Evolutionary conservation across 1,139 yeast genomes (phyloP).

Genomic region (Yueomyces sp.): DNA sequence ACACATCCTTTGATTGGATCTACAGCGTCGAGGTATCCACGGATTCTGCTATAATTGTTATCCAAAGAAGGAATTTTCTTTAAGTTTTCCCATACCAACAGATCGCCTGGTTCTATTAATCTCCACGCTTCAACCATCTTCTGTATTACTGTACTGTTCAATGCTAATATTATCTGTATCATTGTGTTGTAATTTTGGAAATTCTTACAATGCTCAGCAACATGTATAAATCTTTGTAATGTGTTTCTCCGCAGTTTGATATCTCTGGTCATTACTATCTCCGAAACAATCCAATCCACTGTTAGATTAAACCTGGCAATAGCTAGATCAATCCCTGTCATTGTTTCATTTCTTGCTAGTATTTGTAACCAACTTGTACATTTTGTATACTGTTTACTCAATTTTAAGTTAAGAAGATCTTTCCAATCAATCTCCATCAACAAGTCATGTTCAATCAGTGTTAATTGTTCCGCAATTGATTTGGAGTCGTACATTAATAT

Average conservation of each 20-base stretch:
- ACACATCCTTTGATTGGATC: constrained; percentile 71
- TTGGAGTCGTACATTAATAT: constrained; percentile 58
- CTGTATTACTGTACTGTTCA: constrained; percentile 59
- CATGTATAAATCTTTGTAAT: constrained; percentile 68
- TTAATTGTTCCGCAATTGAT: constrained; percentile 64
- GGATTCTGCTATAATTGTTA: constrained; percentile 50
- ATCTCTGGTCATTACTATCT: constrained; percentile 57
- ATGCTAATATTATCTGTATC: constrained; percentile 76
- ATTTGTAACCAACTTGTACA: constrained; percentile 83
- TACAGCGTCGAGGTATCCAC: constrained; percentile 48
- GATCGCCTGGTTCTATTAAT: constrained; percentile 38
- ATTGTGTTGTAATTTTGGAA: constrained; percentile 76
- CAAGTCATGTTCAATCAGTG: constrained; percentile 76
- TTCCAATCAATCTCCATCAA: constrained; percentile 85
- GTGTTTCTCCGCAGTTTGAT: constrained; percentile 49
- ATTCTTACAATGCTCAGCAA: constrained; percentile 61
- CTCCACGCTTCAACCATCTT: constrained; percentile 67
- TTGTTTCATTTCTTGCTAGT: constrained; percentile 44
- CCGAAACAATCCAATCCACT: constrained; percentile 89
- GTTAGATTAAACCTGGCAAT: constrained; percentile 78
- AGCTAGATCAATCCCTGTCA: constrained; percentile 73
- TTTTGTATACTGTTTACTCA: constrained; percentile 57
- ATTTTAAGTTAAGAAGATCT: constrained; percentile 65
- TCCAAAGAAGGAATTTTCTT: constrained; percentile 54
- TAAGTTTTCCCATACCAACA: constrained; percentile 51